Evolutionary conservation across 352 stramenopile genomes (phyloP).

Genomic region (Pseudoperonospora humuli): DNA sequence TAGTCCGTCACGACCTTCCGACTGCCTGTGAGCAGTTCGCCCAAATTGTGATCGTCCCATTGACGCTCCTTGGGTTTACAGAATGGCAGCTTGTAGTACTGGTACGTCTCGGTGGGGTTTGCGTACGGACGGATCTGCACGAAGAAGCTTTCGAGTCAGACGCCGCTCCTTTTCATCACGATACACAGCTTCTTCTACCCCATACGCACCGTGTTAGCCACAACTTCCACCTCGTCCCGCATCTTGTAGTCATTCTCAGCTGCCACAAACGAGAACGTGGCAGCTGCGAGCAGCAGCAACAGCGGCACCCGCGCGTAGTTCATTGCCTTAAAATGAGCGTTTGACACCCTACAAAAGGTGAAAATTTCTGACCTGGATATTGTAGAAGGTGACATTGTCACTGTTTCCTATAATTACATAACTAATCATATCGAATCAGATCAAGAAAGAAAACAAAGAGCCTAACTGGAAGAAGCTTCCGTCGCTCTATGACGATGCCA

Average conservation of each 20-base stretch:
- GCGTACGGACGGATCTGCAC: slow-evolving; percentile 88
- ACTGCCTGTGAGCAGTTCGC: slow-evolving; percentile 94
- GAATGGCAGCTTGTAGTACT: slow-evolving; percentile 98
- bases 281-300: too few relatives aligned
- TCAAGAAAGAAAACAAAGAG: neutral
- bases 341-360: too few relatives aligned
- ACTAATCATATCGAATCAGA: slow-evolving; percentile 5
- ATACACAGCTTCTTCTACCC: too few relatives aligned
- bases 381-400: too few relatives aligned
- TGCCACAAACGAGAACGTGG: too few relatives aligned
- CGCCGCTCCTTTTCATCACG: neutral
- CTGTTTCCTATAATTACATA: too few relatives aligned
- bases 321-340: too few relatives aligned
- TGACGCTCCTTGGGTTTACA: slow-evolving; percentile 83
- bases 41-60: slow-evolving; percentile 87
- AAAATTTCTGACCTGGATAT: too few relatives aligned
- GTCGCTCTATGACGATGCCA: slow-evolving; percentile 3
- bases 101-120: slow-evolving; percentile 97
- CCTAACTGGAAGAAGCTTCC: neutral
- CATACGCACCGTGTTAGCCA: slow-evolving; percentile 58
- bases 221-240: slow-evolving; percentile 59
- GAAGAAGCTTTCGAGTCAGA: slow-evolving; percentile 1
- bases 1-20: slow-evolving; percentile 88
- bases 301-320: too few relatives aligned
- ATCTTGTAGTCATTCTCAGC: slow-evolving; percentile 28